Base-by-base conservation (phyloP, 345 rosid species). In the Dimocarpus longan region DNA sequence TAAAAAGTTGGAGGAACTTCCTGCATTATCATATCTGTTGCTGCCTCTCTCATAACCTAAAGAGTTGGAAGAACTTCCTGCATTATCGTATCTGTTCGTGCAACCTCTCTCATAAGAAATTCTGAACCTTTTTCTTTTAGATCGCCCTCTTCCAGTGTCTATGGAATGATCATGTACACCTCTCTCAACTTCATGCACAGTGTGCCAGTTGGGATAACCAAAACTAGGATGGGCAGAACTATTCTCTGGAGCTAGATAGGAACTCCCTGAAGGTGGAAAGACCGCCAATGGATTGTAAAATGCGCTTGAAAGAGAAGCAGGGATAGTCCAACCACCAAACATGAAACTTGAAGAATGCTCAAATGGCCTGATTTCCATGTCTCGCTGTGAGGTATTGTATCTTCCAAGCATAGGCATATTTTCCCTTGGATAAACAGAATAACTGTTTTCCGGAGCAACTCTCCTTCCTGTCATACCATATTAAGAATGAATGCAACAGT, bases 61-160 rank as follows among this genome's bases (percentile, higher is more conserved):
- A 44, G 7, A 66, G 44, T 66, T 77, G 57, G 85, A 79, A 71
- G 85, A 82, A 80, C 83, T 82, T 74, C 83, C 87, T 63, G 75
- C 85, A 52, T 70, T 39, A 32, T 69, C 66, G 8, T 19, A 46
- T 73, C 79, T 71, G 50, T 77, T 76, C 44, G 80, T 57, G 52
- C 81, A 68, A 32, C 83, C 83, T 43, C 69, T 73, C 78, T 76
- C 82, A 48, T 66, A 60, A 1, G 78, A 46, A 40, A 68, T 19
- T 59, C 60, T 44, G 40, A 78, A 74, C 48, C 79, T 57, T 80
- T 77, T 82, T 68, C 83, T 80, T 74, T 85, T 85, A 24, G 44
- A 21, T 9, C 68, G 75, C 39, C 80, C 83, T 79, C 85, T 79
- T 70, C 71, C 67, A 22, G 52, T 26, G 18, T 43, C 78, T 56